Conservation (phyloP, 2,329 filamentous ascomycete species). For the Cercospora nicotianae region DNA sequence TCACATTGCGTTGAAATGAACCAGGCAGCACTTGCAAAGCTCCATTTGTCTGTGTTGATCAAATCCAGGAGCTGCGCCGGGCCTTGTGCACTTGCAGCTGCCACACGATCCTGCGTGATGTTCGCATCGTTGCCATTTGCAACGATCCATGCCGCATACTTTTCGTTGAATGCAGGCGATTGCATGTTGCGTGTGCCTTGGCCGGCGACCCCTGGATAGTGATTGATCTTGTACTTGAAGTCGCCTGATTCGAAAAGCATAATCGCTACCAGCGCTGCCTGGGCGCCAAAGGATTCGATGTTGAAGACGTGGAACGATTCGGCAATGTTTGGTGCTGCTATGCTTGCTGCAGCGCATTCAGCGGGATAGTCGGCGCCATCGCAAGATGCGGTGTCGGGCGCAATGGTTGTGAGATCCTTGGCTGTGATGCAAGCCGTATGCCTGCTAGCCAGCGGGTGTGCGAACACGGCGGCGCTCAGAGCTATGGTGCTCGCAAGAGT, state of each 20-base stretch:
- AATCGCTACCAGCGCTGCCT: constrained; percentile 69
- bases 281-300: constrained; percentile 57
- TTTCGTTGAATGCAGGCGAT: constrained; percentile 54
- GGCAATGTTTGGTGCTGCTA: constrained; percentile 60
- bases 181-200: constrained; percentile 74
- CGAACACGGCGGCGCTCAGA: constrained; percentile 5
- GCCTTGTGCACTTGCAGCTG: constrained; percentile 35
- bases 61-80: constrained; percentile 52
- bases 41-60: constrained; percentile 49
- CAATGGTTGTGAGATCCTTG: constrained; percentile 54
- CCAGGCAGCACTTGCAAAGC: constrained; percentile 63
- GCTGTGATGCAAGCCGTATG: constrained; percentile 34
- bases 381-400: constrained; percentile 60
- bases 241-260: constrained; percentile 68
- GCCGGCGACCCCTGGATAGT: constrained; percentile 60
- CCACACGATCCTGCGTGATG: constrained; percentile 13
- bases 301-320: constrained; percentile 59
- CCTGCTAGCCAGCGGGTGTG: constrained; percentile 2
- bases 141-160: constrained; percentile 55
- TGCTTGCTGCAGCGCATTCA: constrained; percentile 66
- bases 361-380: constrained; percentile 45
- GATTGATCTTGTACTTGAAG: constrained; percentile 71
- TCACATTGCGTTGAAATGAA: constrained; percentile 59
- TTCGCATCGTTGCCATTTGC: constrained; percentile 34
- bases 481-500: constrained; percentile 4